A percentile compares a stretch with the other conserved stretches of the same genome.
These are phyloP conservation scores for Claviceps pusilla DNA, from an alignment of 2,329 filamentous ascomycete species.

Conservation along the genomic window DNA sequence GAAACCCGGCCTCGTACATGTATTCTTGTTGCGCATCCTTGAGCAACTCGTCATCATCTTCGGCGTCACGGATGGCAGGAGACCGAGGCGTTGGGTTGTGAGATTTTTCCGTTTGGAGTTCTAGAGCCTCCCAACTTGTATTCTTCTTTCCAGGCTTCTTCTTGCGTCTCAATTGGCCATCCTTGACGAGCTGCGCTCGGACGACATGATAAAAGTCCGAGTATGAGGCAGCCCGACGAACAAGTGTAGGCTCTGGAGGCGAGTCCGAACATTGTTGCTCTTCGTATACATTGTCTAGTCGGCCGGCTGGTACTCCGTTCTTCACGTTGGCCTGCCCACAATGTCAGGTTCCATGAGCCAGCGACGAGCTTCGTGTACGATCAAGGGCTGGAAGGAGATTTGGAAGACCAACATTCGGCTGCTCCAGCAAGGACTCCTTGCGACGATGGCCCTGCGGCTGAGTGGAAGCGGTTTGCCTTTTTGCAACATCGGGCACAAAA, in stretches of 20 bases:
- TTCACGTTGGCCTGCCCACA: conserved; percentile 36
- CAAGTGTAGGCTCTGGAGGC: conserved; percentile 51
- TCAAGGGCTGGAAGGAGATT: background rate
- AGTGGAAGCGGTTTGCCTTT: conserved; percentile 28
- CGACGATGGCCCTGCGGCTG: conserved; percentile 43
- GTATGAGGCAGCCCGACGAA: conserved; percentile 56
- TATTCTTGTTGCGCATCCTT: conserved; percentile 78
- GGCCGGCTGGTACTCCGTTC: conserved; percentile 32
- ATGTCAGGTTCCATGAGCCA: conserved; percentile 11
- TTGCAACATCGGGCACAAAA: conserved; percentile 50
- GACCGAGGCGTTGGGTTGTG: conserved; percentile 12
- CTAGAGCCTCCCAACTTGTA: conserved; percentile 36
- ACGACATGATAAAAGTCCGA: conserved; percentile 59
- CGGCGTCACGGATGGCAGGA: conserved; percentile 9
- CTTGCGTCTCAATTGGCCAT: conserved; percentile 25
- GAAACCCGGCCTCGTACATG: conserved; percentile 37
- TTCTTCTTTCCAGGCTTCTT: conserved; percentile 22
- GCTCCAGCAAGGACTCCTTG: conserved; percentile 54
- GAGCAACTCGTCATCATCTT: conserved; percentile 52
- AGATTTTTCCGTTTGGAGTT: conserved; percentile 5
- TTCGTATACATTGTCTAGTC: conserved; percentile 44
- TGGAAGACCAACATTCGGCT: conserved; percentile 39
- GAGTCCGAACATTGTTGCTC: conserved; percentile 38
- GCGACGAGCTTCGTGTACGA: background rate
- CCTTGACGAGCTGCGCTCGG: conserved; percentile 39